phyloP scores from a whole-genome alignment of 441 rosid species.

The Manihot esculenta region DNA sequence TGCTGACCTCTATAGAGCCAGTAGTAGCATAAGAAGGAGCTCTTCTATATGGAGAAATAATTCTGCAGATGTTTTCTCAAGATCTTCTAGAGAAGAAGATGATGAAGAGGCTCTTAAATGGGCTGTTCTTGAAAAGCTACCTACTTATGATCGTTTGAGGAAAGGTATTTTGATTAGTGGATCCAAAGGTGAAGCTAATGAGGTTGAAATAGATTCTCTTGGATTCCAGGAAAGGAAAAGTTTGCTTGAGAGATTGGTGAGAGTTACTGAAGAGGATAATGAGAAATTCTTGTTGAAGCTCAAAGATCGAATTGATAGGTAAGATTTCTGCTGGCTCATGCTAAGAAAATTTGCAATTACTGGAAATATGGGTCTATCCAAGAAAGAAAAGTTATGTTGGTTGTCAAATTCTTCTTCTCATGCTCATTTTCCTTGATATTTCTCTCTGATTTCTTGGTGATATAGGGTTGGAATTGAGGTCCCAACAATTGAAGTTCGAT shows the following conservation, averaged over 20 bases:
- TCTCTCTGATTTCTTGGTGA: too few species aligned
- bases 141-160: conserved; percentile 33
- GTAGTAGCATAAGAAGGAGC: conserved; percentile 1
- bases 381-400: too few species aligned
- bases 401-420: too few species aligned
- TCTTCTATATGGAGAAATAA: conserved; percentile 7
- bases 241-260: conserved; percentile 28
- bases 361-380: too few species aligned
- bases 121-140: conserved; percentile 35
- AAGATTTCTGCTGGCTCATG: too few species aligned
- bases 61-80: neutral
- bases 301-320: conserved; percentile 30
- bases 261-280: conserved; percentile 27
- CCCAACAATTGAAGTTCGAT: conserved; percentile 67
- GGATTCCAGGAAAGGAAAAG: conserved; percentile 22
- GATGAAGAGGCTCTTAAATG: conserved; percentile 33
- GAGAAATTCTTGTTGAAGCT: conserved; percentile 29
- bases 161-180: conserved; percentile 26
- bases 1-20: neutral
- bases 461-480: conserved; percentile 62
- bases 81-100: neutral
- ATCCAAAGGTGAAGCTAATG: conserved; percentile 8
- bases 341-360: too few species aligned
- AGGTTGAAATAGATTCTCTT: conserved; percentile 25
- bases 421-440: too few species aligned